phyloP scores from a whole-genome alignment of 202 grass and related monocot species.

The Hordeum pubiflorum region DNA sequence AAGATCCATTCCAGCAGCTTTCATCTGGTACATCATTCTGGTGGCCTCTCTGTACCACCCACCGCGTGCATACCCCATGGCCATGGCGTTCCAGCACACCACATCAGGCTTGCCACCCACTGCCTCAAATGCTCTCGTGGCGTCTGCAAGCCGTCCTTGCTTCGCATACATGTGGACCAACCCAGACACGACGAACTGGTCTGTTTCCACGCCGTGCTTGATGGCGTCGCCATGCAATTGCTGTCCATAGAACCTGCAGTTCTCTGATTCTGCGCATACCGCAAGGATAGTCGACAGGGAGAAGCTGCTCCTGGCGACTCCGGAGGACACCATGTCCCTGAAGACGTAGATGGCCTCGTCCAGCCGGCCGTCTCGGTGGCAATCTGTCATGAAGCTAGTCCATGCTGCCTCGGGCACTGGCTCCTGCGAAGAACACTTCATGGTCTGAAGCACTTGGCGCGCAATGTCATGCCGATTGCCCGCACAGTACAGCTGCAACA shows the following conservation, averaged over 20 bases:
- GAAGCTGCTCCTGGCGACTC: conserved; percentile 40
- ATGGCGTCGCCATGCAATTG: conserved; percentile 66
- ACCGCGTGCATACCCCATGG: conserved; percentile 42
- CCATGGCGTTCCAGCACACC: conserved; percentile 64
- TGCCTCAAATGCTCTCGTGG: conserved; percentile 40
- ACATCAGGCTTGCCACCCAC: conserved; percentile 29
- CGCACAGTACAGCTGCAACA: not conserved
- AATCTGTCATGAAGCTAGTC: conserved; percentile 57
- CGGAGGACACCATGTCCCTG: conserved; percentile 47
- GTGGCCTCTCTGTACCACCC: conserved; percentile 49
- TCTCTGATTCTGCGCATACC: conserved; percentile 43
- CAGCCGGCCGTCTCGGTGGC: conserved; percentile 39
- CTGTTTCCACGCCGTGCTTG: conserved; percentile 47
- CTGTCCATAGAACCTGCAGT: conserved; percentile 29
- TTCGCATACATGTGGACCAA: conserved; percentile 76
- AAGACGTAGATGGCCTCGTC: conserved; percentile 52
- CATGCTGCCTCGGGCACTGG: conserved; percentile 33
- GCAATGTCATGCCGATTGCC: conserved; percentile 8
- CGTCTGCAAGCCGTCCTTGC: conserved; percentile 43
- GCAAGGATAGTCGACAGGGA: conserved; percentile 52
- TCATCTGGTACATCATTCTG: conserved; percentile 57
- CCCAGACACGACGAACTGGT: conserved; percentile 56
- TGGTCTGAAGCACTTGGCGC: conserved; percentile 35
- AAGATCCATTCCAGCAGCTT: conserved; percentile 48
- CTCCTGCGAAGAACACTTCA: conserved; percentile 11